Percentiles rank a stretch among this genome's conserved stretches.
Evolutionary conservation across 2,329 filamentous ascomycete species (phyloP).

Genomic region (Dichotomopilus funicola): DNA sequence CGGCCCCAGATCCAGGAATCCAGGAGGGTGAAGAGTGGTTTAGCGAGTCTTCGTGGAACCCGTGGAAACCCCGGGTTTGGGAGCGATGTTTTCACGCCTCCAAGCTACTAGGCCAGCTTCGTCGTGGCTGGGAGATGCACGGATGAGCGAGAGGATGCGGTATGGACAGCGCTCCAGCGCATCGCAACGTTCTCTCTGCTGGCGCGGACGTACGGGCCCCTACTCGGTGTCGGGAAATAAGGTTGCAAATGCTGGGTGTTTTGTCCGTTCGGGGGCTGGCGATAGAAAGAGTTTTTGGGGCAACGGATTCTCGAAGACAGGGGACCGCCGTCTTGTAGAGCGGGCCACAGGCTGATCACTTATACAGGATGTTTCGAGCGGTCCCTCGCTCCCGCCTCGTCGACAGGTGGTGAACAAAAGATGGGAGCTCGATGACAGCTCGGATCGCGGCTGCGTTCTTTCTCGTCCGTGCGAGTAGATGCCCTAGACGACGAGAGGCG

Average conservation of each 20-base stretch:
- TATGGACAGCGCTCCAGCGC: not conserved
- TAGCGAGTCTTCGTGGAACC: too few species aligned
- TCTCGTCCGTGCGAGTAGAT: slow-evolving; percentile 2
- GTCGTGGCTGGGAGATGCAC: not conserved
- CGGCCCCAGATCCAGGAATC: slow-evolving; percentile 20
- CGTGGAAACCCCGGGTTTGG: too few species aligned
- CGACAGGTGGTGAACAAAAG: not conserved
- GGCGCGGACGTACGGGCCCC: slow-evolving; percentile 2
- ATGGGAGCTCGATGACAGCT: not conserved
- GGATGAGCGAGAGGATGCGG: not conserved
- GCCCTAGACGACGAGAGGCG: not conserved
- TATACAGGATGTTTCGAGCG: slow-evolving; percentile 11
- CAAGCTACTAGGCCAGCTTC: not conserved
- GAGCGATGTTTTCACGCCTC: too few species aligned
- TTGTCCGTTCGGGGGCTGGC: slow-evolving; percentile 5
- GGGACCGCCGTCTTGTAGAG: slow-evolving; percentile 19
- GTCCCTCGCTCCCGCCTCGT: not conserved
- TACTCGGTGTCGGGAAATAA: slow-evolving; percentile 3
- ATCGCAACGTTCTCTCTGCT: not conserved
- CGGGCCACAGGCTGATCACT: slow-evolving; percentile 14
- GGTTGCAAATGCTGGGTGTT: not conserved
- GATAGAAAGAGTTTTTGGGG: slow-evolving; percentile 10
- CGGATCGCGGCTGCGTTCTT: slow-evolving; percentile 5
- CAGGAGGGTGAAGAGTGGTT: too few species aligned
- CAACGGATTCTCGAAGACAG: slow-evolving; percentile 14